These are phyloP conservation scores for Rubus idaeus DNA, from an alignment of 306 rosid genomes.

Conservation along the genomic window DNA sequence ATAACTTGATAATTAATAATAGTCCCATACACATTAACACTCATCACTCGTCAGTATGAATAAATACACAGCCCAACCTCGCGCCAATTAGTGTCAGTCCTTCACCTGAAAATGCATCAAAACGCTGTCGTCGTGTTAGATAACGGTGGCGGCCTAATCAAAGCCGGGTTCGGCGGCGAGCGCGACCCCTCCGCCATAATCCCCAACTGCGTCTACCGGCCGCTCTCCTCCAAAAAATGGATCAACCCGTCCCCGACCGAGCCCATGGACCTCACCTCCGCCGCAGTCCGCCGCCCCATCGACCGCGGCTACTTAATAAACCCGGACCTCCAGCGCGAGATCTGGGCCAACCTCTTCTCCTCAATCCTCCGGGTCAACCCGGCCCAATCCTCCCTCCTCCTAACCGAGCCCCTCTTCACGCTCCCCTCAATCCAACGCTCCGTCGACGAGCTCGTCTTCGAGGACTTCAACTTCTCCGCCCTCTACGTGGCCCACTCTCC, in stretches of 20 bases:
- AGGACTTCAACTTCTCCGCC: slow-evolving; percentile 72
- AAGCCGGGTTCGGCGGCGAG: slow-evolving; percentile 83
- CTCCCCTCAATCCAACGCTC: slow-evolving; percentile 84
- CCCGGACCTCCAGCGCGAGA: slow-evolving; percentile 91
- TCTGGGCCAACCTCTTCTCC: slow-evolving; percentile 86
- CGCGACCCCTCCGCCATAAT: slow-evolving; percentile 61
- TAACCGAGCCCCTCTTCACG: slow-evolving; percentile 84
- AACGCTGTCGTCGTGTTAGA: slow-evolving; percentile 80
- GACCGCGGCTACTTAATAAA: slow-evolving; percentile 88
- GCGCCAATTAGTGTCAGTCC: background rate
- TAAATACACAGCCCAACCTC: background rate
- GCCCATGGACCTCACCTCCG: slow-evolving; percentile 76
- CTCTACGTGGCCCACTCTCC: slow-evolving; percentile 73
- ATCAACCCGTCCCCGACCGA: slow-evolving; percentile 58
- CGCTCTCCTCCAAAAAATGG: slow-evolving; percentile 82
- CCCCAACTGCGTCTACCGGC: slow-evolving; percentile 78
- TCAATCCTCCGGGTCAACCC: slow-evolving; percentile 63
- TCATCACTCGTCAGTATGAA: too few relatives aligned
- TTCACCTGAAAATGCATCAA: slow-evolving; percentile 23
- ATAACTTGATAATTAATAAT: too few relatives aligned
- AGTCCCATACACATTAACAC: too few relatives aligned
- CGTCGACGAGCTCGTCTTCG: slow-evolving; percentile 81
- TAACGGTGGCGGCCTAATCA: slow-evolving; percentile 92
- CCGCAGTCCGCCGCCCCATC: slow-evolving; percentile 84
- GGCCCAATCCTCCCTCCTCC: slow-evolving; percentile 64